Base-by-base conservation (phyloP, 768 basidiomycete genomes). In the Lactarius trivialis region DNA sequence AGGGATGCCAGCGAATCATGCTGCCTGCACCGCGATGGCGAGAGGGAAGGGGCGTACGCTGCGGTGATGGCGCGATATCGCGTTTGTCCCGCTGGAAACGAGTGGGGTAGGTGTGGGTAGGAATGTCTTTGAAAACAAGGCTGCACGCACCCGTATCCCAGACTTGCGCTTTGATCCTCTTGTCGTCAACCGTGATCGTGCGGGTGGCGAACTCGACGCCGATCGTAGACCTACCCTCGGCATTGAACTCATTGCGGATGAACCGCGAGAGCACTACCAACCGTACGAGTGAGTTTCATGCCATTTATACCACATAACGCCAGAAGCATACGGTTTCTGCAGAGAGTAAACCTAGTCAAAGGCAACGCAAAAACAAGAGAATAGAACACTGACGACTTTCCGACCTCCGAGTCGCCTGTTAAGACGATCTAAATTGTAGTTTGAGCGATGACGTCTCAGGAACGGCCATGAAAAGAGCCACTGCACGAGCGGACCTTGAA, bases 131-230 rank as follows among this genome's bases (percentile, higher is more conserved):
- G 4, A 26, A 1, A 17, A 26, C 28, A 34, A 5, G 24, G 30
- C n/a, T 9, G 51, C 11, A 75, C 89, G 69, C 68, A 92, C 92
- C 93, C 68, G 97, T 98, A 76, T 99, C 97, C 96, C 96, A 99
- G 70, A 99, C 89, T 76, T 98, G 96, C 21, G 95, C 96, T 76
- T 98, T 98, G 69, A 99, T 83, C 2, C 86, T 94, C 85, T 98
- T 98, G 43, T 85, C 85, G 72, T 98, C 96, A n/a, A 98, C 91
- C 68, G 82, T 90, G 74, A 93, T 92, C n/a, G 91, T 91, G 71
- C 97, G 85, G 43, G 96, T 98, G 4, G 96, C 97, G 70, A 99
- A 99, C 76, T 98, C 96, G 69, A 99, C 96, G 58, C 97, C 96
- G 73, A 99, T 98, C 30, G 97, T 99, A 64, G 96, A 98, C 80